Percentiles rank a stretch among this genome's conserved stretches.
These are phyloP conservation scores for Pyronema omphalodes DNA, from an alignment of 495 filamentous ascomycete genomes.

Conservation along the genomic window DNA sequence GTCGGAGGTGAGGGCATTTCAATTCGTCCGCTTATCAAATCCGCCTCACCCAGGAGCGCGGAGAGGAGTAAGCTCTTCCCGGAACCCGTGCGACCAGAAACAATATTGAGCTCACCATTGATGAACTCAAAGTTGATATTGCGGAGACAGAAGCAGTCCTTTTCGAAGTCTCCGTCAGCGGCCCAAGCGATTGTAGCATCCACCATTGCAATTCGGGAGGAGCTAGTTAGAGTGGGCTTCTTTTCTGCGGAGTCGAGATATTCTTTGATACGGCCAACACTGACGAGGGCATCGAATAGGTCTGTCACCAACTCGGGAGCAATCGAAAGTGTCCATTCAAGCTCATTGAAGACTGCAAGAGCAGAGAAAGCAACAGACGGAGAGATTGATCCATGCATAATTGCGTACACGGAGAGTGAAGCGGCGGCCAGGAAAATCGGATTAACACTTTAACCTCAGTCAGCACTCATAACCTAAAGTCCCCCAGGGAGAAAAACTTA, in stretches of 20 bases:
- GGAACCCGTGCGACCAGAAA: conserved; percentile 48
- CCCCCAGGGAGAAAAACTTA: not conserved
- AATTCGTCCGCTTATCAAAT: conserved; percentile 35
- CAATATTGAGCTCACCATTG: conserved; percentile 46
- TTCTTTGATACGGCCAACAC: conserved; percentile 51
- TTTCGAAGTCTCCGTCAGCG: conserved; percentile 33
- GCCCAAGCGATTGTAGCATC: conserved; percentile 64
- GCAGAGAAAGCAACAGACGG: conserved; percentile 70
- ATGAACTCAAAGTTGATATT: conserved; percentile 49
- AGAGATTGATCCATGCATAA: conserved; percentile 40
- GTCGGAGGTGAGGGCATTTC: conserved; percentile 32
- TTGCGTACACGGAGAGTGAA: conserved; percentile 49
- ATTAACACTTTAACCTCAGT: conserved; percentile 21
- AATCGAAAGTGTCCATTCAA: conserved; percentile 51
- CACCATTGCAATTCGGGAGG: conserved; percentile 43
- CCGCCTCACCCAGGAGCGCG: conserved; percentile 46
- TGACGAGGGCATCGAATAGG: conserved; percentile 51
- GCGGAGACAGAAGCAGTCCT: conserved; percentile 41
- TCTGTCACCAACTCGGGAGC: conserved; percentile 58
- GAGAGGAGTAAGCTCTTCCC: conserved; percentile 50
- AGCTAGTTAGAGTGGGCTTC: conserved; percentile 34
- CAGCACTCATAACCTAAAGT: not conserved
- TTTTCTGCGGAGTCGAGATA: conserved; percentile 55
- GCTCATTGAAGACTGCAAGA: conserved; percentile 49
- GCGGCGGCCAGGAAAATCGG: conserved; percentile 57